Evolutionary conservation across 2,329 filamentous ascomycete genomes (phyloP), one percentile per base, ranked within the genome.

Genomic region (Aspergillus melleus): DNA sequence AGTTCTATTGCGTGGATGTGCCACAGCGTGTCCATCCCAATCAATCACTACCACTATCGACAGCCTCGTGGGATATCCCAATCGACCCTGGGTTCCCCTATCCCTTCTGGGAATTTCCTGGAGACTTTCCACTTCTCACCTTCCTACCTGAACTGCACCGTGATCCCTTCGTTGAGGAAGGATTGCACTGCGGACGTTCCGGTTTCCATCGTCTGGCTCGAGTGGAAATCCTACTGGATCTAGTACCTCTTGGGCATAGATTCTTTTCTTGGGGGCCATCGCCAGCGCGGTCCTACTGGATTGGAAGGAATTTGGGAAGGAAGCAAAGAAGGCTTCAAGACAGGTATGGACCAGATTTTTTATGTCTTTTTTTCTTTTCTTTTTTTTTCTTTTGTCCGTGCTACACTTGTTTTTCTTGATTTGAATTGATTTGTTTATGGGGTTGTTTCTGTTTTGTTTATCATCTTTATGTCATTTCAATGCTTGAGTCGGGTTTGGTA

Each of bases 31-130:
- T 50, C 36, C 44, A 54, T 32, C 36, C 36, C 16, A 16, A 29
- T 51, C 49, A 47, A 52, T 29, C 26, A 9, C 26, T 42, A 49
- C 54, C 59, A 49, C 49, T 53, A 49, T 54, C 53, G 47, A 49
- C 47, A 52, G 52, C 50, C 59, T 61, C 57, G 60, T 61, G 60
- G 60, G 57, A 56, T 59, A 42, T 29, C 44, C 49, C 36, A 44
- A n/a, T 19, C 52, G 52, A 47, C 49, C 52, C 32, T 49, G 46
- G 52, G 50, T 44, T 42, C 52, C 51, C 50, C 44, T 54, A 46
- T 52, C 54, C 49, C 58, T 64, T 63, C 62, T 66, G 51, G 62
- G 61, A 65, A 56, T 55, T 52, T 62, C 55, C 58, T 54, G 57
- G 49, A 61, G 16, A 16, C 36, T 29, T 29, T 29, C 26, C 26